Evolutionary conservation across 768 basidiomycete species (phyloP).

Genomic region (Solioccasus polychromus): DNA sequence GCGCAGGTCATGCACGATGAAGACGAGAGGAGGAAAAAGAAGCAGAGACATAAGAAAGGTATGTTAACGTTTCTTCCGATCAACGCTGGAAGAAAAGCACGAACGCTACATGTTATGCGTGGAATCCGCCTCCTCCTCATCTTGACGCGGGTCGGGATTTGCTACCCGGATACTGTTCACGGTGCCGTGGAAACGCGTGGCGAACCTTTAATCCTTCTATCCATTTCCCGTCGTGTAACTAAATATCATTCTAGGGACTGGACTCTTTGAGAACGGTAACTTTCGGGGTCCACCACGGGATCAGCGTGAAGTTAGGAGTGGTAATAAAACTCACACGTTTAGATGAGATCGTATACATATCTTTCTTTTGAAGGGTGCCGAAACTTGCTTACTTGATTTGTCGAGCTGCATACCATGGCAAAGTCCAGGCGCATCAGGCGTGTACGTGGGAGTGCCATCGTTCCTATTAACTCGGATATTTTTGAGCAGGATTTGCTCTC

Average conservation of each 20-base stretch:
- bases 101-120: constrained; percentile 2
- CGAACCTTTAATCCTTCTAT: constrained; percentile 3
- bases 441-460: neutral
- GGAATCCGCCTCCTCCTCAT: constrained; percentile 8
- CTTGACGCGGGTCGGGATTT: neutral
- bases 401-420: constrained; percentile 1
- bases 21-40: constrained; percentile 45
- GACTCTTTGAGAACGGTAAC: constrained; percentile 43
- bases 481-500: constrained; percentile 24
- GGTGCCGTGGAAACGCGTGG: neutral
- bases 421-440: constrained; percentile 10
- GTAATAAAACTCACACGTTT: constrained; percentile 71
- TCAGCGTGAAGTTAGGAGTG: constrained; percentile 61
- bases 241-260: constrained; percentile 32
- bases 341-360: constrained; percentile 36
- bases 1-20: constrained; percentile 22
- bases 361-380: constrained; percentile 5
- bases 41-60: constrained; percentile 47
- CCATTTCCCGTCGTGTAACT: constrained; percentile 1
- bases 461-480: constrained; percentile 13
- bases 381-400: constrained; percentile 1
- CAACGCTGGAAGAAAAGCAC: neutral
- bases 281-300: constrained; percentile 68
- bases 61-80: constrained; percentile 5
- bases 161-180: neutral